Base-by-base conservation (phyloP, 2,329 filamentous ascomycete genomes). In the Sporothrix euskadiensis region DNA sequence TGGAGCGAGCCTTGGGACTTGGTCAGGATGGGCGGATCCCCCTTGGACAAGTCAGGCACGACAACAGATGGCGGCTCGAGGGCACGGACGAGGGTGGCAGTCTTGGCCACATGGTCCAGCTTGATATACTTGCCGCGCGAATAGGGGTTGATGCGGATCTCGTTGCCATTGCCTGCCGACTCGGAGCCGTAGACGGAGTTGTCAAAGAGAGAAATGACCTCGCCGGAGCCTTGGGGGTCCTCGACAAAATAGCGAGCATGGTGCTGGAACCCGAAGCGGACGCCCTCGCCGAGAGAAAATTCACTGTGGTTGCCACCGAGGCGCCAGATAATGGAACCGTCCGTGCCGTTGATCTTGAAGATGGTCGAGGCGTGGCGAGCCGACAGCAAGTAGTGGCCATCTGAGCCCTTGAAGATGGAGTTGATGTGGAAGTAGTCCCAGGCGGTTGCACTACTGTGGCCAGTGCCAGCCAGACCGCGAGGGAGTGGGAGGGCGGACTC, bases 361-460 rank as follows among this genome's bases (percentile, higher is more conserved):
- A 86, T 76, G 19, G 82, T 79, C 71, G 82, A 81, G 9, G 81
- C 79, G 73, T 85, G 81, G 5, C 85, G 83, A 0, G 81, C 79
- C 0, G 84, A 87, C 49, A 87, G 77, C 8, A 87, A 78, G 71
- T 85, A 87, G 75, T 86, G 82, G 14, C 84, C 84, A 0, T 79
- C 74, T 1, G 76, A 74, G 71, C 82, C 81, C 75, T 86, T 85
- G 74, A 84, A 82, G 30, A 87, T 79, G n/a, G 82, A 83, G 79
- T 86, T 86, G 78, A 87, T 82, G 77, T 87, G 85, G 76, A 86
- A 86, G 76, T 83, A 86, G 77, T 87, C 85, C 80, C 84, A 87
- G 0, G 80, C 79, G 30, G 78, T 77, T 19, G 76, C 76, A 56
- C 75, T 76, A 75, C 77, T 78, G 74, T 76, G 77, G 49, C 78